Conservation (phyloP, 345 rosid species). For the Boechera stricta region DNA sequence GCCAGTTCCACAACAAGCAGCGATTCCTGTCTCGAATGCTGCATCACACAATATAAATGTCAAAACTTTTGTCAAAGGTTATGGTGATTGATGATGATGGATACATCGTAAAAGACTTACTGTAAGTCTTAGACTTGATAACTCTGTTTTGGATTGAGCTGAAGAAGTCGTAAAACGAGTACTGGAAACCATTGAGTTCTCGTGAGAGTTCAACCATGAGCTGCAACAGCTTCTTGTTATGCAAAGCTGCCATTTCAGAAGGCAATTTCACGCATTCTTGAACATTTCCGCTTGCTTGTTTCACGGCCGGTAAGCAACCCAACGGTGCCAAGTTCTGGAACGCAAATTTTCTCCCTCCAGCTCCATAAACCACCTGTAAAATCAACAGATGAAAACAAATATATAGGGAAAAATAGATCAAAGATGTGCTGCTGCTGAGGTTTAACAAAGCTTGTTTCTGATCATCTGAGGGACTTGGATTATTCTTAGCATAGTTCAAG, state of each 20-base stretch:
- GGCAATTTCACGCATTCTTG: slow-evolving; percentile 42
- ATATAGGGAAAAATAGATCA: background rate
- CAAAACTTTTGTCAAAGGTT: background rate
- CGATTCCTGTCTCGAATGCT: slow-evolving; percentile 36
- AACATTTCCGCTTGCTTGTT: slow-evolving; percentile 35
- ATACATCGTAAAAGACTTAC: slow-evolving; percentile 25
- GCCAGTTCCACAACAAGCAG: slow-evolving; percentile 52
- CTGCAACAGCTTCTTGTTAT: slow-evolving; percentile 45
- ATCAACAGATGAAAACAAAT: background rate
- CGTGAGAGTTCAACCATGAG: slow-evolving; percentile 32
- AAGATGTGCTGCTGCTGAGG: background rate
- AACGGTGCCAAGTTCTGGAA: slow-evolving; percentile 49
- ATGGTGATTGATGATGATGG: background rate
- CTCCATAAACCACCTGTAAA: slow-evolving; percentile 39
- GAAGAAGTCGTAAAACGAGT: slow-evolving; percentile 43
- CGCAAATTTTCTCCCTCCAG: slow-evolving; percentile 45
- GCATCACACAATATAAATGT: slow-evolving; percentile 11
- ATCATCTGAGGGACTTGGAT: slow-evolving; percentile 23
- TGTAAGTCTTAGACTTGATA: slow-evolving; percentile 34
- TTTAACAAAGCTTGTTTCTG: slow-evolving; percentile 45
- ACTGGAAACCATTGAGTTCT: slow-evolving; percentile 39
- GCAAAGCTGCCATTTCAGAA: slow-evolving; percentile 41
- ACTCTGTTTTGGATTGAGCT: slow-evolving; percentile 44
- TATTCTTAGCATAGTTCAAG: slow-evolving; percentile 32
- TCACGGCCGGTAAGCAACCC: slow-evolving; percentile 46